Evolutionary conservation across 257 asterid genomes (phyloP).

Genomic region (Datura wrightii): DNA sequence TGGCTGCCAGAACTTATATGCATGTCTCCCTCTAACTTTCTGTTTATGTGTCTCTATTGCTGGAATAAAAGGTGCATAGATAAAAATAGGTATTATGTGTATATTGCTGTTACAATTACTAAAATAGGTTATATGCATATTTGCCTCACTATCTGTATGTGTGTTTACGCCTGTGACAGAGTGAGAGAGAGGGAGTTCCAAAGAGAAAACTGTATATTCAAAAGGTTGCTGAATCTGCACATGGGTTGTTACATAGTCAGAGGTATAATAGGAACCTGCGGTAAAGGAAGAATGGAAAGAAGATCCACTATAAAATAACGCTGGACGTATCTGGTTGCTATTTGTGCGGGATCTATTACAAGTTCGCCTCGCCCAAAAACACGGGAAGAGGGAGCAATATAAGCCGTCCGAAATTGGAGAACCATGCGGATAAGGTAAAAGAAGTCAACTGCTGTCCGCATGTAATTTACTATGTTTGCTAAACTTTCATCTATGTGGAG

Average conservation of each 20-base stretch:
- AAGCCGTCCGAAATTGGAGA: conserved; percentile 95
- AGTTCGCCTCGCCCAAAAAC: conserved; percentile 99
- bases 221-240: conserved; percentile 11
- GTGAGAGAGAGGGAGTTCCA: conserved; percentile 14
- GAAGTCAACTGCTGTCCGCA: conserved; percentile 70
- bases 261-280: conserved; percentile 66
- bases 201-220: neutral
- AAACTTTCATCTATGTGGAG: conserved; percentile 73
- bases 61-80: conserved; percentile 15
- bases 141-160: neutral
- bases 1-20: conserved; percentile 22
- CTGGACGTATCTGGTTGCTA: conserved; percentile 72
- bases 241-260: conserved; percentile 26
- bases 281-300: conserved; percentile 85
- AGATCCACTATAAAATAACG: conserved; percentile 90
- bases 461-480: conserved; percentile 71
- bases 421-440: conserved; percentile 74
- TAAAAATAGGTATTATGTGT: neutral
- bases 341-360: conserved; percentile 87
- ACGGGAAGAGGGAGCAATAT: conserved; percentile 97
- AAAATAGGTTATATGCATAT: conserved; percentile 9
- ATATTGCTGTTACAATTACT: neutral
- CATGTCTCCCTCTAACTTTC: neutral
- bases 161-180: neutral
- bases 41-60: neutral